Conservation (phyloP, 139 green algal species). For the Coelastrella sp. region DNA sequence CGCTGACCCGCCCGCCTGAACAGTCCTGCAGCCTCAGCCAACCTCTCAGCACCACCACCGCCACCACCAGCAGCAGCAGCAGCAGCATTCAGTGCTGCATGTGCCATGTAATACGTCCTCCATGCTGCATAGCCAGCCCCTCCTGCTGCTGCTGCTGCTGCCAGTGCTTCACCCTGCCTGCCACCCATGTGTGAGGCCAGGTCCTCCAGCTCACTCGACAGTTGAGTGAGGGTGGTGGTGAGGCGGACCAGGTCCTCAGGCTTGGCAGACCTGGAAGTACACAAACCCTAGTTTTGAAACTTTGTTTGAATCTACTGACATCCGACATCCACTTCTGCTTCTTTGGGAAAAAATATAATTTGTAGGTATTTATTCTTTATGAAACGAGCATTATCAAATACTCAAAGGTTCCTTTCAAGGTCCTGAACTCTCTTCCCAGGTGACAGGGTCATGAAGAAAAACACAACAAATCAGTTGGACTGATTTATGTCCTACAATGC, state of each 20-base stretch:
- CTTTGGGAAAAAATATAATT: too few relatives aligned
- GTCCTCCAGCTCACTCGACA: conserved; percentile 62
- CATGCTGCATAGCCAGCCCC: conserved; percentile 32
- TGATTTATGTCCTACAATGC: too few relatives aligned
- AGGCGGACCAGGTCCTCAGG: conserved; percentile 33
- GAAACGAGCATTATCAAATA: too few relatives aligned
- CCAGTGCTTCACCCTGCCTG: conserved; percentile 55
- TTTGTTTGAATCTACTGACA: too few relatives aligned
- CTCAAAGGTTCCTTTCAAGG: too few relatives aligned
- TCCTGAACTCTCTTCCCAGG: too few relatives aligned
- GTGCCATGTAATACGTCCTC: conserved; percentile 13
- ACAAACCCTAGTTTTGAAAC: too few relatives aligned
- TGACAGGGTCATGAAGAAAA: too few relatives aligned
- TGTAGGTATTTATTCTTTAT: too few relatives aligned
- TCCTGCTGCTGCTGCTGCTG: conserved; percentile 56
- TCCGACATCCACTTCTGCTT: too few relatives aligned
- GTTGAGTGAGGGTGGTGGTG: conserved; percentile 57
- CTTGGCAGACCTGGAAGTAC: conserved; percentile 20
- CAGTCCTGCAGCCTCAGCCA: conserved; percentile 68
- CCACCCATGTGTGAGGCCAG: conserved; percentile 35
- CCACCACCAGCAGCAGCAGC: conserved; percentile 54
- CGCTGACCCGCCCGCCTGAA: conserved; percentile 64
- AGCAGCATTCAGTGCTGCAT: conserved; percentile 42
- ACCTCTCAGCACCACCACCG: conserved; percentile 54
- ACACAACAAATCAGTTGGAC: too few relatives aligned